Evolutionary conservation across 2,329 filamentous ascomycete genomes (phyloP).

Genomic region (Biscogniauxia mediterranea): DNA sequence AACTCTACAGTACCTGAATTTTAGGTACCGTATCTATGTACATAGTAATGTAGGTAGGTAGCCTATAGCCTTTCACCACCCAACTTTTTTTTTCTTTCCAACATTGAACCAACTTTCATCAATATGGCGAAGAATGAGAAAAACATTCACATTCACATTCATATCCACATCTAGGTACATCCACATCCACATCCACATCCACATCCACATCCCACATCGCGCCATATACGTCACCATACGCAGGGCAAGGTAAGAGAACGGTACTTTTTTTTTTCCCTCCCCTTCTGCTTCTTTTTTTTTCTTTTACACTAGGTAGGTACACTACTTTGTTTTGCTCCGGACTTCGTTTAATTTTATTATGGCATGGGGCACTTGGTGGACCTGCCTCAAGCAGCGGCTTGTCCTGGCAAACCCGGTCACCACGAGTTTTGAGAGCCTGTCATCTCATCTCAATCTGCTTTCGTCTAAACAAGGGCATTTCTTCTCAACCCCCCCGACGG

Average conservation of each 20-base stretch:
- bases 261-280: not conserved
- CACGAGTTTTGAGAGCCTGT: constrained; percentile 3
- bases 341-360: constrained; percentile 3
- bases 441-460: constrained; percentile 2
- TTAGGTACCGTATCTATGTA: not conserved
- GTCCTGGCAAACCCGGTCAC: constrained; percentile 1
- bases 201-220: no score
- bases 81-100: no score
- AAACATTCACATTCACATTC: no score
- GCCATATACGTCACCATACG: no score
- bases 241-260: not conserved
- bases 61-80: no score
- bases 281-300: not conserved
- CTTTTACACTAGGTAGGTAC: no score
- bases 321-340: not conserved
- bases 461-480: constrained; percentile 11
- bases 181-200: no score
- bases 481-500: constrained; percentile 12
- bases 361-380: constrained; percentile 8
- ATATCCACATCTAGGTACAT: no score
- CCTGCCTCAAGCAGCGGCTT: constrained; percentile 1
- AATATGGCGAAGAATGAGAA: not conserved
- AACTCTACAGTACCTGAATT: not conserved
- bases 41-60: no score
- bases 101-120: not conserved